These are phyloP conservation scores for Didymella exigua DNA, from an alignment of 2,329 filamentous ascomycete species.

Conservation along the genomic window DNA sequence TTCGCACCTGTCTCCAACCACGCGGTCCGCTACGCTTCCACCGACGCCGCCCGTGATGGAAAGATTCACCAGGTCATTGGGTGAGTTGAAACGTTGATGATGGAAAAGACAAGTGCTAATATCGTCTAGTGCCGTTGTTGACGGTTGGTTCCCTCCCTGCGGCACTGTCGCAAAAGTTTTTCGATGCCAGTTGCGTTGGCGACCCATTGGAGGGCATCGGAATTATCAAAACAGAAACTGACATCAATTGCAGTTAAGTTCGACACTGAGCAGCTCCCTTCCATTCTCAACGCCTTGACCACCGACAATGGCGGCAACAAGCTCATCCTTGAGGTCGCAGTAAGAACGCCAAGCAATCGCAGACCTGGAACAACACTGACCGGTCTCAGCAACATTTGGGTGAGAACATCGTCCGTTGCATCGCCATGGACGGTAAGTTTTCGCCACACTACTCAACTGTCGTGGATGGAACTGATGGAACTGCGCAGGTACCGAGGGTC, in stretches of 20 bases:
- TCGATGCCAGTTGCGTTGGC: conserved; percentile 12
- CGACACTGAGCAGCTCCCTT: conserved; percentile 87
- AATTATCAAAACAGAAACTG: conserved; percentile 38
- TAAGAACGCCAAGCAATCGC: conserved; percentile 60
- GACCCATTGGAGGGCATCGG: conserved; percentile 34
- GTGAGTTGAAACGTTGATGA: conserved; percentile 42
- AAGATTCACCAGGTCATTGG: conserved; percentile 82
- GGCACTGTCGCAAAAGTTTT: conserved; percentile 48
- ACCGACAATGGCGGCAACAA: conserved; percentile 91
- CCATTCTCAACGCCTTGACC: conserved; percentile 96
- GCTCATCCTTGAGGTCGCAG: conserved; percentile 94
- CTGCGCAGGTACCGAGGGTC: conserved; percentile 91
- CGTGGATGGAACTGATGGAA: conserved; percentile 28
- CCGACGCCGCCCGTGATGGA: conserved; percentile 62
- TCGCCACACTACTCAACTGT: not conserved
- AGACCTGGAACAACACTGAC: conserved; percentile 37
- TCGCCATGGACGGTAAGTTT: conserved; percentile 97
- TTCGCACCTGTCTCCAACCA: conserved; percentile 63
- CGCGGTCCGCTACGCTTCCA: conserved; percentile 66
- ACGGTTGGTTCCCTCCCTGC: conserved; percentile 66
- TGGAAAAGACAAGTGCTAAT: not conserved
- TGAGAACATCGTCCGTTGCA: conserved; percentile 98
- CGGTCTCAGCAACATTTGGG: conserved; percentile 89
- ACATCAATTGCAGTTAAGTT: conserved; percentile 79
- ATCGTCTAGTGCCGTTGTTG: conserved; percentile 76